Percentiles rank a stretch among this genome's conserved stretches.
Evolutionary conservation across 2,329 filamentous ascomycete species (phyloP).

Genomic region (Didymella lethalis): DNA sequence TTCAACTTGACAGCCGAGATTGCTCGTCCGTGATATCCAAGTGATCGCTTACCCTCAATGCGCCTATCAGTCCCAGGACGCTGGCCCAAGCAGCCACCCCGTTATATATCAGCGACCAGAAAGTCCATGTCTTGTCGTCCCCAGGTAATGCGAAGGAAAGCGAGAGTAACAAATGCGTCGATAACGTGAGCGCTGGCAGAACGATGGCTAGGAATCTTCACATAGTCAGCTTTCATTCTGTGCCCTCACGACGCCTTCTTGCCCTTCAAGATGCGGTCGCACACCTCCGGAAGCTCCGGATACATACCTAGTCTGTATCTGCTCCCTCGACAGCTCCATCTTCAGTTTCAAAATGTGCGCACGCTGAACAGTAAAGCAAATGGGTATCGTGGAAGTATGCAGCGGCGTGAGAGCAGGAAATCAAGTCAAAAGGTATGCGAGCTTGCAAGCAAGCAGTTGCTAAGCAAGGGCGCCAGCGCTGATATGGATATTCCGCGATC

Average conservation of each 20-base stretch:
- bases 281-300: conserved; percentile 1
- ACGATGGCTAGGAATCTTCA: conserved; percentile 40
- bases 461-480: conserved; percentile 18
- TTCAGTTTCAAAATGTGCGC: conserved; percentile 1
- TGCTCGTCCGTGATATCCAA: conserved; percentile 5
- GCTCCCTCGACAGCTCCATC: conserved; percentile 22
- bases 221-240: conserved; percentile 1
- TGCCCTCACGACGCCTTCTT: background rate
- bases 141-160: conserved; percentile 34
- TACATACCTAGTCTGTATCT: conserved; percentile 19
- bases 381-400: conserved; percentile 5
- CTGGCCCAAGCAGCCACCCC: conserved; percentile 52
- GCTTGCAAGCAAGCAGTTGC: background rate
- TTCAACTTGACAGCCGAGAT: background rate
- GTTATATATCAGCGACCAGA: conserved; percentile 50
- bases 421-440: background rate
- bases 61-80: conserved; percentile 54
- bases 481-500: conserved; percentile 14
- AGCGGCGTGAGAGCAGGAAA: background rate
- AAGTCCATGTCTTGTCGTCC: conserved; percentile 41
- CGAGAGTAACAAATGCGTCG: conserved; percentile 37
- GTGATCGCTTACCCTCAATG: conserved; percentile 50
- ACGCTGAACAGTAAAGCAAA: conserved; percentile 6
- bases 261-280: background rate
- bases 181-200: conserved; percentile 39